phyloP scores from a whole-genome alignment of 257 asterid species.

The Ophiorrhiza pumila region DNA sequence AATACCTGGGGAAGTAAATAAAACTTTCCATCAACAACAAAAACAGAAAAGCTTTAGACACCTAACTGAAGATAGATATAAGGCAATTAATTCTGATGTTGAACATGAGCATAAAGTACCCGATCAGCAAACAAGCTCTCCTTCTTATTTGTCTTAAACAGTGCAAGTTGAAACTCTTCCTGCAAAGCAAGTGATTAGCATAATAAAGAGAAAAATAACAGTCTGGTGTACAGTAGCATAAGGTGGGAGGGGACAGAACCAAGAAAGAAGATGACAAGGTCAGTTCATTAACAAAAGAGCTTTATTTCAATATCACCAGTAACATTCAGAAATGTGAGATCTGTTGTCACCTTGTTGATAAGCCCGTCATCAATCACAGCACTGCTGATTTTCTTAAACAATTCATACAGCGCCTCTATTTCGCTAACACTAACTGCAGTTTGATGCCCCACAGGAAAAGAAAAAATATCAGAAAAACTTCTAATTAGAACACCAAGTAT shows the following conservation, averaged over 20 bases:
- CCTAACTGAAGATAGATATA: not conserved
- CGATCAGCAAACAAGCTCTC: constrained; percentile 86
- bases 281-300: not conserved
- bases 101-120: constrained; percentile 52
- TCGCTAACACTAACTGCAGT: constrained; percentile 83
- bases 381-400: constrained; percentile 79
- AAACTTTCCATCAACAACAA: no score
- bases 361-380: constrained; percentile 86
- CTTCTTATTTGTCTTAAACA: constrained; percentile 69
- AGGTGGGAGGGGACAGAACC: not conserved
- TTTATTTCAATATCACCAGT: constrained; percentile 2
- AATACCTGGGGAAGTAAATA: constrained; percentile 58
- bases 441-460: not conserved
- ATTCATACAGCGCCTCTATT: constrained; percentile 80
- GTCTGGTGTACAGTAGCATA: not conserved
- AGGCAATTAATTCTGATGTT: not conserved
- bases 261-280: not conserved
- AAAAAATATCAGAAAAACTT: not conserved
- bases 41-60: not conserved
- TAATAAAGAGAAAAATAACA: constrained; percentile 17
- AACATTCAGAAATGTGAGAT: constrained; percentile 12
- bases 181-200: constrained; percentile 32
- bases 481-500: not conserved
- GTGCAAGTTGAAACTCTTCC: constrained; percentile 92
- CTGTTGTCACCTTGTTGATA: constrained; percentile 69